Evolutionary conservation across 2,329 filamentous ascomycete species (phyloP), one percentile per base, ranked within the genome.

Genomic region (Ceratocystis ficicola): DNA sequence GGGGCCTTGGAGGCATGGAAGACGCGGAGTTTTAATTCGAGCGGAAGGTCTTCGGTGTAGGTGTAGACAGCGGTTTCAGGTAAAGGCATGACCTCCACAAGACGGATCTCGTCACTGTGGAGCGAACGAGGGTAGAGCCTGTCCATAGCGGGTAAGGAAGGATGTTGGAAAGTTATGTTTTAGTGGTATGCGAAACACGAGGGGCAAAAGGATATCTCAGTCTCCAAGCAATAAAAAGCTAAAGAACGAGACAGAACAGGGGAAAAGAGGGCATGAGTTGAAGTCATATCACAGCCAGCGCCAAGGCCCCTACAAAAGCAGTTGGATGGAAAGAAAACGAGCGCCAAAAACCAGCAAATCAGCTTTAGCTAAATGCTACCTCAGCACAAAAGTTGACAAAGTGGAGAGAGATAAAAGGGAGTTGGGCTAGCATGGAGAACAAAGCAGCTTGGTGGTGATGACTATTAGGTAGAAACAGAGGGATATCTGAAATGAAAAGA

Each of bases 81-180:
- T 32, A 59, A 32, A 25, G 68, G 65, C 6, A 65, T 52, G 17
- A 69, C 63, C n/a, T 69, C 67, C 28, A 68, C 48, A n/a, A 69
- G 62, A 22, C 68, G 67, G 57, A 68, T 62, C 28, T 68, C 62
- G 32, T 67, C 66, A 36, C 48, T 36, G 28, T 46, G 28, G 28
- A 67, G 62, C 15, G 55, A 55, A n/a, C 62, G 62, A 22, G 63
- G 55, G 25, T 67, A 64, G 28, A 67, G 55, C 44, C 28, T 46
- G 5, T 60, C 46, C 66, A 67, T 67, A 44, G n/a, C 41, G 52
- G 17, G 10, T n/a, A 60, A 15, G 28, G 46, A n/a, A 15, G 28
- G 46, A n/a, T 41, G 22, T 20, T 46, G 20, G 48, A 17, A 15
- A 41, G 36, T 4, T 41, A 4, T 41, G 36, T 22, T 36, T 44